Conservation (phyloP, 202 grass and related monocot species). For the Setaria italica region DNA sequence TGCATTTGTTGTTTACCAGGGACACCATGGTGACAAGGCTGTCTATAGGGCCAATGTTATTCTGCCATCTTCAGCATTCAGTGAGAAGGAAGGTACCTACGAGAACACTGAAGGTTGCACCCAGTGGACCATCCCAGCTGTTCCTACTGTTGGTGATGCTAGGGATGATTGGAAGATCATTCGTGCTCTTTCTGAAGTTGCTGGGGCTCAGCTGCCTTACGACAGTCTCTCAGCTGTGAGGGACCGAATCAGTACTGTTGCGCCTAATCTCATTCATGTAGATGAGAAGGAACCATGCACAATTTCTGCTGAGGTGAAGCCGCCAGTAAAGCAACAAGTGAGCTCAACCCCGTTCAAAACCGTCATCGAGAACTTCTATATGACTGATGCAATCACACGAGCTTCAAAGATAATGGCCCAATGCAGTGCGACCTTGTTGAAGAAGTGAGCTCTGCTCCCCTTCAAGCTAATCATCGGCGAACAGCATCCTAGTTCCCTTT, state of each 20-base stretch:
- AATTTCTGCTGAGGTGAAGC: slow-evolving; percentile 73
- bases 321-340: slow-evolving; percentile 61
- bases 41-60: slow-evolving; percentile 93
- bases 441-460: slow-evolving; percentile 58
- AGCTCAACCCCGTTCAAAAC: slow-evolving; percentile 67
- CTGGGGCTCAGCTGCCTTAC: slow-evolving; percentile 72
- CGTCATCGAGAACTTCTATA: slow-evolving; percentile 88
- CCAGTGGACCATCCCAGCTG: slow-evolving; percentile 94
- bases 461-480: slow-evolving; percentile 6
- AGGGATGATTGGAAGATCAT: slow-evolving; percentile 99
- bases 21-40: slow-evolving; percentile 93
- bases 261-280: slow-evolving; percentile 74
- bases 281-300: slow-evolving; percentile 84
- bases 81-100: slow-evolving; percentile 97
- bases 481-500: slow-evolving; percentile 20
- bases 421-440: slow-evolving; percentile 76
- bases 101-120: slow-evolving; percentile 96
- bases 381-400: slow-evolving; percentile 92
- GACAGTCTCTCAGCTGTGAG: slow-evolving; percentile 62
- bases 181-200: slow-evolving; percentile 83
- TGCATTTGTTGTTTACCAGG: slow-evolving; percentile 96
- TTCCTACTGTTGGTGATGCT: slow-evolving; percentile 92
- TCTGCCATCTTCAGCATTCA: slow-evolving; percentile 90
- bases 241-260: slow-evolving; percentile 69
- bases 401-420: slow-evolving; percentile 99